phyloP scores from a whole-genome alignment of 257 asterid genomes.

The Linaria vulgaris region DNA sequence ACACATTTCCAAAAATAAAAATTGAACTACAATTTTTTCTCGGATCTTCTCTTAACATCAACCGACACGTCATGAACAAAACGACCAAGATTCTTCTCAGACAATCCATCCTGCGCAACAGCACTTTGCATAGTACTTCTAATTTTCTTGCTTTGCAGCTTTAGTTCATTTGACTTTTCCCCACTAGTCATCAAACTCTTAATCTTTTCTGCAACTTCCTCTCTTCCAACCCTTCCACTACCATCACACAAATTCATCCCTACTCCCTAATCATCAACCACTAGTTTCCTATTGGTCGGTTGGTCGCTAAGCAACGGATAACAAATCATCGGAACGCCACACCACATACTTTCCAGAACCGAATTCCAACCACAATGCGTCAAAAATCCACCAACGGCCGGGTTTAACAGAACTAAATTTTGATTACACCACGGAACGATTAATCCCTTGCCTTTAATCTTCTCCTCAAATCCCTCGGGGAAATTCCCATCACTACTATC shows the following conservation, averaged over 20 bases:
- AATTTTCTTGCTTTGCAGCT: slow-evolving; percentile 31
- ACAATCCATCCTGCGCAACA: slow-evolving; percentile 44
- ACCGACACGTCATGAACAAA: slow-evolving; percentile 46
- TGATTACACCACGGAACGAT: slow-evolving; percentile 73
- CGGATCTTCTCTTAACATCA: slow-evolving; percentile 24
- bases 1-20: no score
- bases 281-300: slow-evolving; percentile 60
- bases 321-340: slow-evolving; percentile 58
- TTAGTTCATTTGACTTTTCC: slow-evolving; percentile 30
- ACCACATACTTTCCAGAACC: slow-evolving; percentile 56
- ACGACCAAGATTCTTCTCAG: slow-evolving; percentile 43
- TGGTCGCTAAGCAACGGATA: slow-evolving; percentile 60
- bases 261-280: slow-evolving; percentile 72
- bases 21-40: not conserved
- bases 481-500: slow-evolving; percentile 26
- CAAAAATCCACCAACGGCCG: slow-evolving; percentile 60
- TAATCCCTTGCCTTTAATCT: slow-evolving; percentile 36
- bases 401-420: slow-evolving; percentile 40
- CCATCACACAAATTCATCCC: slow-evolving; percentile 58
- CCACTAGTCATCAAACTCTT: slow-evolving; percentile 47
- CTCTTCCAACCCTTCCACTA: slow-evolving; percentile 19
- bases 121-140: slow-evolving; percentile 40
- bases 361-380: slow-evolving; percentile 90
- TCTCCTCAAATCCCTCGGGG: slow-evolving; percentile 44
- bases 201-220: slow-evolving; percentile 52